phyloP scores from a whole-genome alignment of 352 stramenopile species.

The Globisporangium viniferum region DNA sequence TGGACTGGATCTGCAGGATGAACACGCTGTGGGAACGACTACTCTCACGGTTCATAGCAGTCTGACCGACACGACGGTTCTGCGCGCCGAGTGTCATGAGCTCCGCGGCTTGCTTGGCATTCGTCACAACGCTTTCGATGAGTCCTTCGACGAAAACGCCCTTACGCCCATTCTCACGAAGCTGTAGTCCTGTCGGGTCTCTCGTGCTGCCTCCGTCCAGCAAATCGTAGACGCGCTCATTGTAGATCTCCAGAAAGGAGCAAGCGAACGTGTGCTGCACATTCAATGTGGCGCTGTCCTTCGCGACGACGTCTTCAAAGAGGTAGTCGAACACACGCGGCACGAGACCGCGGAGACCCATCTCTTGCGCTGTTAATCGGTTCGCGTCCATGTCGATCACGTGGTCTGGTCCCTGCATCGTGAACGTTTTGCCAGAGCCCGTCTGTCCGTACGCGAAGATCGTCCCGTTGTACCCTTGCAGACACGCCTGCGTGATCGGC shows the following conservation, averaged over 20 bases:
- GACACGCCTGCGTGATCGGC: conserved; percentile 76
- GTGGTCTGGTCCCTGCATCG: conserved; percentile 79
- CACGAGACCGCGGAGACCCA: conserved; percentile 59
- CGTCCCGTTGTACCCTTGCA: conserved; percentile 84
- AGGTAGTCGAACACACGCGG: conserved; percentile 82
- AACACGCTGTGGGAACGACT: conserved; percentile 86
- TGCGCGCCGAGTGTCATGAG: conserved; percentile 73
- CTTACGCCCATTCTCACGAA: conserved; percentile 72
- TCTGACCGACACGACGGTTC: conserved; percentile 79
- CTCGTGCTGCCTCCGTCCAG: conserved; percentile 64
- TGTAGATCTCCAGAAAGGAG: conserved; percentile 96
- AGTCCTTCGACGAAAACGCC: conserved; percentile 77
- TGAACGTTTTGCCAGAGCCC: conserved; percentile 83
- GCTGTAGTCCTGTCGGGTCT: conserved; percentile 51
- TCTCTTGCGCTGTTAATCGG: conserved; percentile 27
- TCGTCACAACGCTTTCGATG: conserved; percentile 69
- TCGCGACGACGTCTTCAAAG: conserved; percentile 50
- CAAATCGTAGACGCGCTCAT: conserved; percentile 92
- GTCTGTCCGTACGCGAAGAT: conserved; percentile 88
- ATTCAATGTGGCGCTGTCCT: conserved; percentile 16
- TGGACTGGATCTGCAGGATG: conserved; percentile 74
- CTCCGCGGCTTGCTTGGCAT: conserved; percentile 60
- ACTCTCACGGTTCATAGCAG: conserved; percentile 84
- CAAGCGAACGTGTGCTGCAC: conserved; percentile 70
- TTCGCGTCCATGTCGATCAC: conserved; percentile 46